These are phyloP conservation scores for Lactarius pseudohatsudake DNA, from an alignment of 768 basidiomycete species.

Conservation along the genomic window DNA sequence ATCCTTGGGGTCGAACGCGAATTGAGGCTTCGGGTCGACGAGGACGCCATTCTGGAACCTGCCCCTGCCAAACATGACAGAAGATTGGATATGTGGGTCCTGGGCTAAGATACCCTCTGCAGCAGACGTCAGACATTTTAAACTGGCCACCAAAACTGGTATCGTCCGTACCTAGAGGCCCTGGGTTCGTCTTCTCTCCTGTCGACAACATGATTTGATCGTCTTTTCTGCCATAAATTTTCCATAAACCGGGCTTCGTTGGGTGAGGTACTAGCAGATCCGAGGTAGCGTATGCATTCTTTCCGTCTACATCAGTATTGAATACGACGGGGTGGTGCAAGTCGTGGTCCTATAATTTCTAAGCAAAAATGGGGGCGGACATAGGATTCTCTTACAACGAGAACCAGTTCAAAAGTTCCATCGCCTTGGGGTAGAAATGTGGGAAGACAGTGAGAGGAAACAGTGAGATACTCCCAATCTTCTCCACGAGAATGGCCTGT, in stretches of 20 bases:
- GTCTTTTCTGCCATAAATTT: constrained; percentile 32
- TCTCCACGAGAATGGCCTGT: constrained; percentile 25
- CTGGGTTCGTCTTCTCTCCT: constrained; percentile 39
- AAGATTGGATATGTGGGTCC: constrained; percentile 34
- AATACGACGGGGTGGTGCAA: constrained; percentile 30
- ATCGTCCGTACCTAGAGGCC: constrained; percentile 33
- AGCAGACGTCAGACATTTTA: not conserved
- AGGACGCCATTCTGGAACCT: constrained; percentile 37
- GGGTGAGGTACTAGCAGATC: constrained; percentile 49
- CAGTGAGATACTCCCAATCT: constrained; percentile 32
- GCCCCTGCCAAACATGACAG: constrained; percentile 39
- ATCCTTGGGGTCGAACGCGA: constrained; percentile 33
- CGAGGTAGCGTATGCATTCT: constrained; percentile 42
- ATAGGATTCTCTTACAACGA: constrained; percentile 25
- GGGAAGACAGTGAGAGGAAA: constrained; percentile 29
- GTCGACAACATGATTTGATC: constrained; percentile 38
- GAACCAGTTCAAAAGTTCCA: constrained; percentile 30
- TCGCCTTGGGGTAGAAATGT: constrained; percentile 28
- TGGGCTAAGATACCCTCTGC: constrained; percentile 41
- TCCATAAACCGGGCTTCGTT: constrained; percentile 40
- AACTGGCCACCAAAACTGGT: not conserved
- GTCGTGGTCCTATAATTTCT: constrained; percentile 28
- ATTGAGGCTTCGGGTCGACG: constrained; percentile 35
- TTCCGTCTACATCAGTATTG: constrained; percentile 41
- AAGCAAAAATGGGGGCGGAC: not conserved